Conservation (phyloP, 2,329 filamentous ascomycete genomes). For the Cercospora citrullina region DNA sequence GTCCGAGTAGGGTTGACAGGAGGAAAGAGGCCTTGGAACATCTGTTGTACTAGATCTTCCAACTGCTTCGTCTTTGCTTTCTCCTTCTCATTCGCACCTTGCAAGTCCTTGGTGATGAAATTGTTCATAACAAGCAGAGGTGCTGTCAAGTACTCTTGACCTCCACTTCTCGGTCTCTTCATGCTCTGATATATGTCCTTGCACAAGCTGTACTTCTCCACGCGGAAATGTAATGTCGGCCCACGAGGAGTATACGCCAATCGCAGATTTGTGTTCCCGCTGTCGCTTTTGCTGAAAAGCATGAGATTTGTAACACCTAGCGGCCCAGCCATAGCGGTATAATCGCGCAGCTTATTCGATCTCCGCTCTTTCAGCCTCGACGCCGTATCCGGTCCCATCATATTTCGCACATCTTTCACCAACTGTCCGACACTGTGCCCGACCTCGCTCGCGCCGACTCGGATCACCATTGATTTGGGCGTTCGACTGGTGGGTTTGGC, state of each 20-base stretch:
- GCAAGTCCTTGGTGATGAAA: constrained; percentile 63
- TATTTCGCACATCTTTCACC: constrained; percentile 82
- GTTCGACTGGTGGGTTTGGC: constrained; percentile 60
- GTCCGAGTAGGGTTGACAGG: constrained; percentile 91
- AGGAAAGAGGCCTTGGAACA: constrained; percentile 95
- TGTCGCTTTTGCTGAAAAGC: constrained; percentile 85
- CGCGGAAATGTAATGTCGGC: constrained; percentile 88
- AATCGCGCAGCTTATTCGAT: constrained; percentile 86
- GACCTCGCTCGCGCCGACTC: constrained; percentile 90
- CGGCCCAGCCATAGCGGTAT: constrained; percentile 91
- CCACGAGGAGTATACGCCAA: constrained; percentile 85
- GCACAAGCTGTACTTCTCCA: constrained; percentile 90
- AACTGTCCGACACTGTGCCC: constrained; percentile 89
- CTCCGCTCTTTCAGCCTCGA: constrained; percentile 84
- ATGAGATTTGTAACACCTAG: constrained; percentile 90
- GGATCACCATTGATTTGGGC: constrained; percentile 98
- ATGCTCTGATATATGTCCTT: constrained; percentile 85
- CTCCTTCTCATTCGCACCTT: constrained; percentile 42
- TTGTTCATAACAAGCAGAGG: constrained; percentile 99
- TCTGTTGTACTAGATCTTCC: constrained; percentile 85
- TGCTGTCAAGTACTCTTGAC: constrained; percentile 77
- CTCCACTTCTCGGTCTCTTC: constrained; percentile 77
- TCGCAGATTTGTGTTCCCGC: constrained; percentile 89
- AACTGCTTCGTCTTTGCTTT: constrained; percentile 74
- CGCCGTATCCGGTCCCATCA: constrained; percentile 96